Base-by-base conservation (phyloP, 1,139 yeast genomes). In the Kluyveromyces sp. region DNA sequence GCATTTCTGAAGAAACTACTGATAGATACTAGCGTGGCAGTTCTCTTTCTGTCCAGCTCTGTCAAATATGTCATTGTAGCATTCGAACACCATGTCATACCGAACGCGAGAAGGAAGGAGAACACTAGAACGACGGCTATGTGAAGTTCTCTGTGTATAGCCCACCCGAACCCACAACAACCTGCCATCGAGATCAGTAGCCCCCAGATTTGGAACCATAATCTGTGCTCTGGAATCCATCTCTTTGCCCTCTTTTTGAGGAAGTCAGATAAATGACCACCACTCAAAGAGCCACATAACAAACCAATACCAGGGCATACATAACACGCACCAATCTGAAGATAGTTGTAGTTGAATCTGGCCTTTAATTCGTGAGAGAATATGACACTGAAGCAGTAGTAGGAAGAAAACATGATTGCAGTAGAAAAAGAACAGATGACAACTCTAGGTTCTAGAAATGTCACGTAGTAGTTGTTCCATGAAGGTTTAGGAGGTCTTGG, bases 31-130 rank as follows among this genome's bases (percentile, higher is more conserved):
- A 73, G 67, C 0, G 79, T 69, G 1, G 82, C 78, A 1, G 80
- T 77, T 48, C 73, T 74, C 1, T 70, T 72, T 2, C 72, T 65
- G 8, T 76, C 62, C 42, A 77, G 66, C 49, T 77, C 83, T 0
- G 81, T 72, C 42, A 77, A 58, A 53, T 76, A 77, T 0, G 83
- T 74, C 43, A 79, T 76, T 12, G 73, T 73, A 1, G 77, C 70
- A n/a, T 75, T 74, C 51, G 76, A 74, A 17, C 76, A 75, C 77
- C 80, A 77, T 0, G 81, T 72, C 70, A 76, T 69, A 3, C 82
- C 81, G 55, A 75, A 73, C 0, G 80, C 79, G 36, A 66, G 64
- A 7, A 76, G 53, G 47, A 73, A 74, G 0, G 73, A 59, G 46
- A 73, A 72, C 0, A 72, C 62, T 49, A 73, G 69, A 0, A 76